Evolutionary conservation across 176 grass and related monocot species (phyloP).

Genomic region (Bothriochloa decipiens): DNA sequence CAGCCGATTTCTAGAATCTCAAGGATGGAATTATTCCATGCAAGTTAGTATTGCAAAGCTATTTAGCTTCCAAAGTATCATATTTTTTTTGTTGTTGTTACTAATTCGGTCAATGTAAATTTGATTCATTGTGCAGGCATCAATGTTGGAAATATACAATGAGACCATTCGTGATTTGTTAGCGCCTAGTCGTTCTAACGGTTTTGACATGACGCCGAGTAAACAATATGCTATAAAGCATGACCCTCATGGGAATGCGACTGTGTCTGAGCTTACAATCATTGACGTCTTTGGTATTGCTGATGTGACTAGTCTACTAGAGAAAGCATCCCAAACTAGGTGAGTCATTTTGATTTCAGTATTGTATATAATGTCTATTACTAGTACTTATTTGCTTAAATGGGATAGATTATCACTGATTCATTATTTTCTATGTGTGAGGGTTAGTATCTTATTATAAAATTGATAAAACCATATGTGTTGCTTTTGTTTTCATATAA

Average conservation of each 20-base stretch:
- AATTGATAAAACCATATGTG: background rate
- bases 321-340: constrained; percentile 84
- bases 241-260: constrained; percentile 73
- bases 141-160: constrained; percentile 97
- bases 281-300: constrained; percentile 63
- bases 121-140: constrained; percentile 57
- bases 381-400: background rate
- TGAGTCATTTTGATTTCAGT: constrained; percentile 22
- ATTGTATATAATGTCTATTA: background rate
- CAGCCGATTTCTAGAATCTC: constrained; percentile 61
- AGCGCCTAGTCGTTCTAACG: constrained; percentile 42
- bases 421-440: background rate
- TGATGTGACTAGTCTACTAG: constrained; percentile 68
- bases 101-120: background rate
- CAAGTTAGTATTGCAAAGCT: constrained; percentile 43
- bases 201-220: constrained; percentile 39
- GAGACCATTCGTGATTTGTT: constrained; percentile 94
- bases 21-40: constrained; percentile 96
- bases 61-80: background rate
- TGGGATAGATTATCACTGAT: background rate
- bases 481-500: background rate
- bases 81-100: background rate
- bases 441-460: background rate
- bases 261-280: constrained; percentile 77
- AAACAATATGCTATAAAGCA: constrained; percentile 92